Percentiles rank a stretch among this genome's conserved stretches.
Evolutionary conservation across 371 early-diverging fungal species (phyloP).

Genomic region (Mortierella sp.): DNA sequence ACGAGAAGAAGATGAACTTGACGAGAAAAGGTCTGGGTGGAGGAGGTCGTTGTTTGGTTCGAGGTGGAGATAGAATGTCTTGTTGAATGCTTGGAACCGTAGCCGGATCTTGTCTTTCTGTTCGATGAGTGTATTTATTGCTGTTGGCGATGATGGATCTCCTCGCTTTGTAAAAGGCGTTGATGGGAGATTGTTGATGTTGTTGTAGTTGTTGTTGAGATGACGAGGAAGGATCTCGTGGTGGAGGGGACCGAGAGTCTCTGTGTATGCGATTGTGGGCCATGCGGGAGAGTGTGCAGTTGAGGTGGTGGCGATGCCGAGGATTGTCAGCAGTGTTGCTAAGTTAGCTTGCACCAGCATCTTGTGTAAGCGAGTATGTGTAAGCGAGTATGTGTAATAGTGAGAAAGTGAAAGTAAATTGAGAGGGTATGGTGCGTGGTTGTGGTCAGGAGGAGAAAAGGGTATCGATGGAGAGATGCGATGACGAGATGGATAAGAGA

Average conservation of each 20-base stretch:
- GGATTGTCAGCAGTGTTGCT: background rate
- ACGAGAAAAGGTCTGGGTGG: slow-evolving; percentile 65
- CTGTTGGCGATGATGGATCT: background rate
- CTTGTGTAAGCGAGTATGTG: background rate
- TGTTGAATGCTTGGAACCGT: slow-evolving; percentile 77
- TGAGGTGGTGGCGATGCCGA: background rate
- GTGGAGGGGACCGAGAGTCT: slow-evolving; percentile 31
- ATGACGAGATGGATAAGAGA: background rate
- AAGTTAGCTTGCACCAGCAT: background rate
- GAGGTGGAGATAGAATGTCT: slow-evolving; percentile 77
- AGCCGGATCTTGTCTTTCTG: slow-evolving; percentile 76
- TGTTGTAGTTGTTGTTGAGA: background rate
- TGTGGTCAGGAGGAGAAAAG: too few relatives aligned
- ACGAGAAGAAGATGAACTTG: background rate
- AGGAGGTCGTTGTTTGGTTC: slow-evolving; percentile 83
- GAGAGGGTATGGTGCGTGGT: background rate
- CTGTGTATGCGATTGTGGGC: slow-evolving; percentile 46
- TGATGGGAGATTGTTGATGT: background rate
- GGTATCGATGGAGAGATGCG: background rate
- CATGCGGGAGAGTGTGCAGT: slow-evolving; percentile 45
- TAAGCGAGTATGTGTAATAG: too few relatives aligned
- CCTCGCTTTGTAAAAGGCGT: background rate
- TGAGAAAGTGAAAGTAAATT: too few relatives aligned
- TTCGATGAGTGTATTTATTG: background rate
- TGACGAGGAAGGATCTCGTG: slow-evolving; percentile 44